Conservation (phyloP, 108 stramenopile genomes). For the Parmales sp. region DNA sequence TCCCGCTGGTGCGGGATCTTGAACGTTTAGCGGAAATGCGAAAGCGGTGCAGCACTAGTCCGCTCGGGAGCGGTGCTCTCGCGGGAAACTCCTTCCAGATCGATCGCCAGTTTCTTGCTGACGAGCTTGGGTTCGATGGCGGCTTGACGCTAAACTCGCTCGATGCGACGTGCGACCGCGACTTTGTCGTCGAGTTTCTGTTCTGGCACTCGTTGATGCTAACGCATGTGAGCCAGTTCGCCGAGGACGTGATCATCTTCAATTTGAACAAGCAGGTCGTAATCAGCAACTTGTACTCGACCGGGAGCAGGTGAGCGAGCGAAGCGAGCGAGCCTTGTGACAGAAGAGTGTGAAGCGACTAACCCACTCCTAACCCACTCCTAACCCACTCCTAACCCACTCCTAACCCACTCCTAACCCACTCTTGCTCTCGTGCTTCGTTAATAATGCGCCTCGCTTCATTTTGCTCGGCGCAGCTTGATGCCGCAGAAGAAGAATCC, state of each 20-base stretch:
- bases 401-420: too few species aligned
- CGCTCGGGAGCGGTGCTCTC: slow-evolving; percentile 90
- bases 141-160: slow-evolving; percentile 78
- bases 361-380: too few species aligned
- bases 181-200: slow-evolving; percentile 95
- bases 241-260: slow-evolving; percentile 97
- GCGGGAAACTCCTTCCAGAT: slow-evolving; percentile 98
- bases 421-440: too few species aligned
- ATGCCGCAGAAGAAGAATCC: slow-evolving; percentile 99
- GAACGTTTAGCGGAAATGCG: slow-evolving; percentile 77
- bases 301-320: too few species aligned
- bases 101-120: slow-evolving; percentile 81
- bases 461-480: too few species aligned
- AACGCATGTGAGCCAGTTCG: slow-evolving; percentile 88
- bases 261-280: slow-evolving; percentile 77
- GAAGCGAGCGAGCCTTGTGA: too few species aligned
- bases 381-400: too few species aligned
- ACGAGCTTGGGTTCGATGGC: slow-evolving; percentile 85
- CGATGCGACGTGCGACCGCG: slow-evolving; percentile 96
- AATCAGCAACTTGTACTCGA: slow-evolving; percentile 95
- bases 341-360: too few species aligned
- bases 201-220: slow-evolving; percentile 88
- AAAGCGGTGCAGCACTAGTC: slow-evolving; percentile 81
- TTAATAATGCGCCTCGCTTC: too few species aligned
- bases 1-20: slow-evolving; percentile 83